Percentiles rank a stretch among this genome's conserved stretches.
Conservation (phyloP, 1,284 basidiomycete genomes). For the Puccinia novopanici region DNA sequence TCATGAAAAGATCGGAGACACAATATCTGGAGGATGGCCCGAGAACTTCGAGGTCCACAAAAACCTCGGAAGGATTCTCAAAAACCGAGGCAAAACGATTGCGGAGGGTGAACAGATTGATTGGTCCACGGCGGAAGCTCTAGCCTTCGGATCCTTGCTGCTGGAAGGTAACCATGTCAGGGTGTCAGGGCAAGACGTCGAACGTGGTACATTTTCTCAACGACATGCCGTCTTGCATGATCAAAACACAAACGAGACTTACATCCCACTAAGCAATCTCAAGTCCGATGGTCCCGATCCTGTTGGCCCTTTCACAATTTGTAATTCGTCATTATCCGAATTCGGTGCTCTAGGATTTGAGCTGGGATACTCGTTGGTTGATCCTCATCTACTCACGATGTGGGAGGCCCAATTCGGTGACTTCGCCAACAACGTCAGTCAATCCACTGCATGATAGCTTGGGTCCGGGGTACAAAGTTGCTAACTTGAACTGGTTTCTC, state of each 20-base stretch:
- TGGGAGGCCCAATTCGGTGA: conserved; percentile 99
- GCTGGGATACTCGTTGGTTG: conserved; percentile 96
- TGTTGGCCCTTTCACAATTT: conserved; percentile 89
- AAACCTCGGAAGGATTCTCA: conserved; percentile 91
- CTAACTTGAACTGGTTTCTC: not conserved
- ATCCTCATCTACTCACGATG: conserved; percentile 87
- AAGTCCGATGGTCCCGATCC: conserved; percentile 67
- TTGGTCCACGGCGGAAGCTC: conserved; percentile 98
- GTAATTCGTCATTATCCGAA: conserved; percentile 97
- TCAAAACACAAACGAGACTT: conserved; percentile 87
- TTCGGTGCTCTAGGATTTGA: conserved; percentile 95
- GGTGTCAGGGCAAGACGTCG: conserved; percentile 96
- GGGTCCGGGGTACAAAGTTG: not conserved
- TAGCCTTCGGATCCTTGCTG: conserved; percentile 90
- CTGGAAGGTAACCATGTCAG: conserved; percentile 93
- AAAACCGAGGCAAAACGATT: conserved; percentile 81
- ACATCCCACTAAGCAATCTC: conserved; percentile 76
- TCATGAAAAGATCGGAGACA: conserved; percentile 81
- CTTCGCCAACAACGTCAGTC: conserved; percentile 76
- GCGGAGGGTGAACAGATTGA: conserved; percentile 90
- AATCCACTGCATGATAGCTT: not conserved
- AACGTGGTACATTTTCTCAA: conserved; percentile 99
- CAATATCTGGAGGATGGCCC: conserved; percentile 66
- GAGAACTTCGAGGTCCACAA: conserved; percentile 80
- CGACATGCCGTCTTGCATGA: conserved; percentile 97